phyloP scores from a whole-genome alignment of 345 rosid species.

The Murraya paniculata region DNA sequence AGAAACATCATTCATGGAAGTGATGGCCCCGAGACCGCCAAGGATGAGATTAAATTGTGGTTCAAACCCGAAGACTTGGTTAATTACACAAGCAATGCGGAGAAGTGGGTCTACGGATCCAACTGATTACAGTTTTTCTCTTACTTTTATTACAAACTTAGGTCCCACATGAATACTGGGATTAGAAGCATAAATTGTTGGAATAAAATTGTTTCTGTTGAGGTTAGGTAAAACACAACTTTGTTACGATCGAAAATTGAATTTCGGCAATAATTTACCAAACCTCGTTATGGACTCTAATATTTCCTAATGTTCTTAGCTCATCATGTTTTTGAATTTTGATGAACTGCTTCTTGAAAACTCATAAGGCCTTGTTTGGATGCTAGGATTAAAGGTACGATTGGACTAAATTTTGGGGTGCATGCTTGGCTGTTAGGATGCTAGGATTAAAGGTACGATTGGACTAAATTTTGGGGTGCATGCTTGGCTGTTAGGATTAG shows the following conservation, averaged over 20 bases:
- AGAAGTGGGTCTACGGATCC: constrained; percentile 88
- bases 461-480: too few relatives aligned
- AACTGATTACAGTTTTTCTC: constrained; percentile 39
- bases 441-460: too few relatives aligned
- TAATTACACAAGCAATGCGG: constrained; percentile 68
- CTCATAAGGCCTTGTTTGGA: too few relatives aligned
- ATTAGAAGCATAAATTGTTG: constrained; percentile 22
- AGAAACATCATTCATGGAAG: constrained; percentile 98
- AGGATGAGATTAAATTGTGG: constrained; percentile 87
- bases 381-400: too few relatives aligned
- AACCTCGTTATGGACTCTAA: background rate
- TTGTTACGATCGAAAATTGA: background rate
- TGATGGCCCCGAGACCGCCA: constrained; percentile 97
- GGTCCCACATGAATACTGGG: constrained; percentile 23
- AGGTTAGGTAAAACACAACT: constrained; percentile 8
- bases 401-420: too few relatives aligned
- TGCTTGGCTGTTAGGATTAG: too few relatives aligned
- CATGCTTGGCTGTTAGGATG: too few relatives aligned
- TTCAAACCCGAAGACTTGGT: constrained; percentile 96
- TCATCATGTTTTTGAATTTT: background rate
- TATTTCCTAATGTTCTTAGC: background rate
- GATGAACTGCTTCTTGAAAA: background rate
- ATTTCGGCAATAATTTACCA: constrained; percentile 1
- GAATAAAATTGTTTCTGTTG: constrained; percentile 28
- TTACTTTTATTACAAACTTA: constrained; percentile 18